Percentiles rank a stretch among this genome's conserved stretches.
Evolutionary conservation across 306 rosid species (phyloP).

Genomic region (Trichosanthes cucumerina): DNA sequence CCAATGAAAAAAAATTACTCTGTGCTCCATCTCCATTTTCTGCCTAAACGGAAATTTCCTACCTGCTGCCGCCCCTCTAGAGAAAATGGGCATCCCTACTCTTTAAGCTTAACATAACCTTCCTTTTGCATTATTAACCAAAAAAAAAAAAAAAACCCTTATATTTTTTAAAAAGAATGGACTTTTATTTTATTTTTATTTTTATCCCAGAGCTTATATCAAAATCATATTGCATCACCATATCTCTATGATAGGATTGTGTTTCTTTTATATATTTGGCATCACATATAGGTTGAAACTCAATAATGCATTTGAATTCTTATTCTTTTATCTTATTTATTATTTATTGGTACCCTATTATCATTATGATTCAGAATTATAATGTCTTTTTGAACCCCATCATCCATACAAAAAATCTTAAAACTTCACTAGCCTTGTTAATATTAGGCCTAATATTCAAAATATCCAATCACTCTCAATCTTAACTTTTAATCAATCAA

Average conservation of each 20-base stretch:
- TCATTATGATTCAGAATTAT: background rate
- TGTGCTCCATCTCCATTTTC: too few species aligned
- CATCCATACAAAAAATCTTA: slow-evolving; percentile 1
- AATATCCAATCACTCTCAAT: background rate
- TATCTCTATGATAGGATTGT: slow-evolving; percentile 8
- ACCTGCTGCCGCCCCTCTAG: too few species aligned
- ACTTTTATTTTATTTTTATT: background rate
- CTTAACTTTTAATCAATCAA: background rate
- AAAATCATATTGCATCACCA: background rate
- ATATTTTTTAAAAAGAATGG: background rate
- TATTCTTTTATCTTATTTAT: background rate
- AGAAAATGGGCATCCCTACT: too few species aligned
- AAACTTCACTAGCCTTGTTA: background rate
- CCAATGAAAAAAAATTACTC: too few species aligned
- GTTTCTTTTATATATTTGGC: slow-evolving; percentile 1
- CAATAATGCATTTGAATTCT: background rate
- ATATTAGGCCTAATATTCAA: background rate
- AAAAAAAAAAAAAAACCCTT: background rate
- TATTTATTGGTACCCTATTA: background rate
- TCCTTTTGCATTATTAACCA: background rate
- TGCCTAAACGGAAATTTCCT: too few species aligned
- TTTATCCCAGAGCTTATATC: background rate
- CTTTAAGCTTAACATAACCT: too few species aligned
- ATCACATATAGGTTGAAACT: background rate
- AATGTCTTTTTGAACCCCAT: slow-evolving; percentile 5